Percentiles rank a stretch among this genome's conserved stretches.
These are phyloP conservation scores for Aphanoascus verrucosus DNA, from an alignment of 2,329 filamentous ascomycete species.

Conservation along the genomic window DNA sequence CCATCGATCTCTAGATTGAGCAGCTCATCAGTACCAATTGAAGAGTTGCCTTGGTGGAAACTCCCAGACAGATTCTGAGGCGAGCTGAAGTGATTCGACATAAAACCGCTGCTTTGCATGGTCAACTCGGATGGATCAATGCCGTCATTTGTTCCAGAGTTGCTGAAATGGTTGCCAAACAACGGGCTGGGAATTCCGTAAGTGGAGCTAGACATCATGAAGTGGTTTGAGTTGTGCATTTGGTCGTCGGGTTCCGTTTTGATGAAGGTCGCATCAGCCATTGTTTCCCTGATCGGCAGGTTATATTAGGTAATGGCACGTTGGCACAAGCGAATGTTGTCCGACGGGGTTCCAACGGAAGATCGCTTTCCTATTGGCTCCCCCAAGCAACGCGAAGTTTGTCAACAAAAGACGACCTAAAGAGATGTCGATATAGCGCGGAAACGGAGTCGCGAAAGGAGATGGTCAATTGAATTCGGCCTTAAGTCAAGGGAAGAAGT, in stretches of 20 bases:
- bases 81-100: constrained; percentile 49
- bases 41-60: constrained; percentile 66
- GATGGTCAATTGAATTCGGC: not conserved
- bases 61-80: constrained; percentile 56
- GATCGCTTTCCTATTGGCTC: constrained; percentile 1
- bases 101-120: constrained; percentile 48
- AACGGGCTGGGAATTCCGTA: constrained; percentile 44
- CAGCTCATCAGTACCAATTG: constrained; percentile 80
- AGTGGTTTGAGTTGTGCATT: constrained; percentile 42
- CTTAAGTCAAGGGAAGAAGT: not conserved
- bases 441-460: not conserved
- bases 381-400: not conserved
- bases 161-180: constrained; percentile 40
- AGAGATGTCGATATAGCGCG: not conserved
- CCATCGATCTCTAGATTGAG: constrained; percentile 50
- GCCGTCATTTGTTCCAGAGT: constrained; percentile 41
- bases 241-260: constrained; percentile 58
- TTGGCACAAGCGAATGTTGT: not conserved
- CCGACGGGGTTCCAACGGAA: constrained; percentile 5
- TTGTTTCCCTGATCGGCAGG: constrained; percentile 40
- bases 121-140: constrained; percentile 80
- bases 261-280: constrained; percentile 51
- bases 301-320: constrained; percentile 4
- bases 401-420: not conserved
- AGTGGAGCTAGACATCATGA: constrained; percentile 40